phyloP scores from a whole-genome alignment of 208 protist species.

The Crithidia bombi region DNA sequence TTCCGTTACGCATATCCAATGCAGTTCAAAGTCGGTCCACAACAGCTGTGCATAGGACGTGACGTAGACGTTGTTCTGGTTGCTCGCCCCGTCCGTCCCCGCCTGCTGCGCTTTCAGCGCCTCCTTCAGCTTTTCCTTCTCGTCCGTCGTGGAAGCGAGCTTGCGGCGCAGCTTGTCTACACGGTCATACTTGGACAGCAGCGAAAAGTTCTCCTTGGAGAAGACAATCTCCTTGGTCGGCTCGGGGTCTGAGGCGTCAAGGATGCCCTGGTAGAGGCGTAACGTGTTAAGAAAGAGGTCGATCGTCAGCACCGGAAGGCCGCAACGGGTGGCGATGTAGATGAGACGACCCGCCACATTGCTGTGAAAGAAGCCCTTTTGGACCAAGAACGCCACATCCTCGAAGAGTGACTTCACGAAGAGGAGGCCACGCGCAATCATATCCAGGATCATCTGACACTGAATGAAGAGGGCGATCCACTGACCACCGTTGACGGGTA shows the following conservation, averaged over 20 bases:
- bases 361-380: constrained; percentile 91
- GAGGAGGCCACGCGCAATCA: constrained; percentile 78
- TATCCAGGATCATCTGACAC: constrained; percentile 91
- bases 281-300: constrained; percentile 90
- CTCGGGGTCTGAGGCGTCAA: constrained; percentile 66
- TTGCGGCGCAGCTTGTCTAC: constrained; percentile 86
- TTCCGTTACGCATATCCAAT: constrained; percentile 91
- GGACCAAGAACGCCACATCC: constrained; percentile 85
- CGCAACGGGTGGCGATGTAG: constrained; percentile 70
- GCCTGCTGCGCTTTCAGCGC: constrained; percentile 26
- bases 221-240: constrained; percentile 58
- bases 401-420: constrained; percentile 90
- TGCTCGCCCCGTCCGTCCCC: constrained; percentile 24
- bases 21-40: constrained; percentile 91
- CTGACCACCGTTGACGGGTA: constrained; percentile 75
- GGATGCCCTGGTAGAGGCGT: constrained; percentile 81
- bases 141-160: constrained; percentile 37
- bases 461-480: constrained; percentile 90
- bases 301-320: constrained; percentile 81
- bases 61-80: constrained; percentile 74
- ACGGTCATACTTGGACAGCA: constrained; percentile 85
- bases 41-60: constrained; percentile 82
- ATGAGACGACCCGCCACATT: constrained; percentile 84
- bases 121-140: constrained; percentile 36
- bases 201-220: constrained; percentile 84